Conservation (phyloP, 2,329 filamentous ascomycete species). For the Drechslera avenae region DNA sequence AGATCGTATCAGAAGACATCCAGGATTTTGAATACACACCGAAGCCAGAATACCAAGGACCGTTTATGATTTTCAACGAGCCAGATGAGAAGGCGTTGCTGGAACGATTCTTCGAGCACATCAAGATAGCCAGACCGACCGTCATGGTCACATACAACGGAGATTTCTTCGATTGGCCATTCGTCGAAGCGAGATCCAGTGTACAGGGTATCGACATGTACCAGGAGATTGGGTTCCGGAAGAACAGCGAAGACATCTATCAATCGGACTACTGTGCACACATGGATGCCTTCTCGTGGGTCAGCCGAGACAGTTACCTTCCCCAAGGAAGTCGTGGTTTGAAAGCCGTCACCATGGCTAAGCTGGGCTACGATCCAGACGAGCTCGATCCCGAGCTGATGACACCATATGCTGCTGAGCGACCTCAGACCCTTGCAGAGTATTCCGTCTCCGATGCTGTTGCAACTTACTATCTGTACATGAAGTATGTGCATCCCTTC, state of each 20-base stretch:
- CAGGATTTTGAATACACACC: slow-evolving; percentile 98
- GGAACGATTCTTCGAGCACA: slow-evolving; percentile 91
- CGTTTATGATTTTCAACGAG: slow-evolving; percentile 98
- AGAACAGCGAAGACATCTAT: slow-evolving; percentile 94
- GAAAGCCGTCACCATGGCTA: slow-evolving; percentile 96
- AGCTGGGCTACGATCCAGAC: slow-evolving; percentile 97
- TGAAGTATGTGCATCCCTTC: slow-evolving; percentile 99
- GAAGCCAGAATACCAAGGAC: slow-evolving; percentile 91
- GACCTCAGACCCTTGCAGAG: slow-evolving; percentile 91
- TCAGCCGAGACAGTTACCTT: slow-evolving; percentile 96
- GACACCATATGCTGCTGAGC: slow-evolving; percentile 85
- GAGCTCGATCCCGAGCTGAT: slow-evolving; percentile 97
- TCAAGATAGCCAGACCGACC: slow-evolving; percentile 91
- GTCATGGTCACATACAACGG: slow-evolving; percentile 99
- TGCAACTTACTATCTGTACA: slow-evolving; percentile 98
- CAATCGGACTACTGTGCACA: slow-evolving; percentile 95
- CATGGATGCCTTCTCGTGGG: slow-evolving; percentile 99
- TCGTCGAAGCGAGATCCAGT: slow-evolving; percentile 90
- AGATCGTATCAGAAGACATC: slow-evolving; percentile 97
- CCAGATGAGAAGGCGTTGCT: slow-evolving; percentile 86
- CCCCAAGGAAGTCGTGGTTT: slow-evolving; percentile 96
- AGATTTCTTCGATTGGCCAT: slow-evolving; percentile 99
- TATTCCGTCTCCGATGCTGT: slow-evolving; percentile 99
- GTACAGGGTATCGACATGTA: slow-evolving; percentile 99
- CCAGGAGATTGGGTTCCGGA: slow-evolving; percentile 94